These are phyloP conservation scores for Pleurotus djamor DNA, from an alignment of 768 basidiomycete genomes.

Conservation along the genomic window DNA sequence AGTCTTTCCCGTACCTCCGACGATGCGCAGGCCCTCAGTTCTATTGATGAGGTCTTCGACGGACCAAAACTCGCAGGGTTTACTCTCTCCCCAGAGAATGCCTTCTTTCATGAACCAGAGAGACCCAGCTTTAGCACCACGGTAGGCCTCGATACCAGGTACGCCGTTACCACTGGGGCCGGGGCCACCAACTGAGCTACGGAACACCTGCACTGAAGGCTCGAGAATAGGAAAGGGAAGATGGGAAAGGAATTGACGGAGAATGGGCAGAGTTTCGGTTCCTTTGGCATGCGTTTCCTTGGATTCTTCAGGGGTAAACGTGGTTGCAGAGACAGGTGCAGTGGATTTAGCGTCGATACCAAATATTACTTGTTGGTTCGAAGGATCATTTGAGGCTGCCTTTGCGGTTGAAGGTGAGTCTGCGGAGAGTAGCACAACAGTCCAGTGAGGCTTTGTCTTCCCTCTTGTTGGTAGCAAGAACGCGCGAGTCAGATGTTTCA, in stretches of 20 bases:
- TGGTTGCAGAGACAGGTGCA: slow-evolving; percentile 40
- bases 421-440: slow-evolving; percentile 57
- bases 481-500: slow-evolving; percentile 50
- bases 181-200: slow-evolving; percentile 34
- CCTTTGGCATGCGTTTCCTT: slow-evolving; percentile 44
- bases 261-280: slow-evolving; percentile 41
- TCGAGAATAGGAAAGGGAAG: slow-evolving; percentile 42
- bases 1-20: slow-evolving; percentile 65
- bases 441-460: slow-evolving; percentile 72
- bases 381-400: slow-evolving; percentile 25
- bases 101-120: slow-evolving; percentile 72
- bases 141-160: slow-evolving; percentile 68
- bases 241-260: slow-evolving; percentile 51
- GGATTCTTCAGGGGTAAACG: slow-evolving; percentile 11
- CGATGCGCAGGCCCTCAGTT: slow-evolving; percentile 47
- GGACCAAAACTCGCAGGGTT: slow-evolving; percentile 78
- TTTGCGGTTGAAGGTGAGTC: slow-evolving; percentile 49
- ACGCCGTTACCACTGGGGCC: slow-evolving; percentile 40
- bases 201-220: slow-evolving; percentile 52
- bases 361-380: slow-evolving; percentile 61
- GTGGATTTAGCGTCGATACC: slow-evolving; percentile 62
- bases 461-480: slow-evolving; percentile 77
- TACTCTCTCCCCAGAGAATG: slow-evolving; percentile 72
- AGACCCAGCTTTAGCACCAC: slow-evolving; percentile 67
- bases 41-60: slow-evolving; percentile 53